These are phyloP conservation scores for Didymella keratinophila DNA, from an alignment of 2,329 filamentous ascomycete species.

Conservation along the genomic window DNA sequence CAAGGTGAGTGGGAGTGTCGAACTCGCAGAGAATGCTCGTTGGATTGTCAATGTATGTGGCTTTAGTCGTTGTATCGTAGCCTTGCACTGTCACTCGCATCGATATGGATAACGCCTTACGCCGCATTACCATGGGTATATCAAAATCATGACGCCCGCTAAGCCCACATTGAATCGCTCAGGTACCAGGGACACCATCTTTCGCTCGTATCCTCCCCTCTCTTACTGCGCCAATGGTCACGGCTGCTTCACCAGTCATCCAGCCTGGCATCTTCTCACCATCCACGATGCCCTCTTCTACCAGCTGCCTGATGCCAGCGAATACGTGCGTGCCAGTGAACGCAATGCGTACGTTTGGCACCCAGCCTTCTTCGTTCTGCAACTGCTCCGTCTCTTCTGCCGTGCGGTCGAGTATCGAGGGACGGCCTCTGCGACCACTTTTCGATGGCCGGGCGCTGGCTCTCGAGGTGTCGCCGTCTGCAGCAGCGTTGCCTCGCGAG, in stretches of 20 bases:
- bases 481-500: constrained; percentile 9
- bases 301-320: constrained; percentile 77
- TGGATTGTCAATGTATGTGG: no score
- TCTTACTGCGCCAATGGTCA: constrained; percentile 75
- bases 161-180: constrained; percentile 17
- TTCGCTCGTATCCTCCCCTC: constrained; percentile 66
- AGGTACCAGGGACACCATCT: constrained; percentile 35
- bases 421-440: constrained; percentile 39
- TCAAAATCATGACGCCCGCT: constrained; percentile 25
- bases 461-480: constrained; percentile 27
- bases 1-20: no score
- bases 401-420: constrained; percentile 46
- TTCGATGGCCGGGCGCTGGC: constrained; percentile 24
- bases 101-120: constrained; percentile 6
- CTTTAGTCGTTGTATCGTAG: no score
- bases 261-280: constrained; percentile 83
- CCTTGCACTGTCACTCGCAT: no score
- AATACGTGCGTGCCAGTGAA: constrained; percentile 83
- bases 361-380: constrained; percentile 53
- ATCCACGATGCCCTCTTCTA: constrained; percentile 78
- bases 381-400: constrained; percentile 41
- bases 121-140: constrained; percentile 37
- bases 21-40: no score
- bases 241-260: constrained; percentile 87
- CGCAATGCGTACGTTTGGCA: constrained; percentile 69